A percentile compares a stretch with the other conserved stretches of the same genome.
phyloP scores from a whole-genome alignment of 1,284 basidiomycete genomes.

The Tilletiopsis washingtonensis region DNA sequence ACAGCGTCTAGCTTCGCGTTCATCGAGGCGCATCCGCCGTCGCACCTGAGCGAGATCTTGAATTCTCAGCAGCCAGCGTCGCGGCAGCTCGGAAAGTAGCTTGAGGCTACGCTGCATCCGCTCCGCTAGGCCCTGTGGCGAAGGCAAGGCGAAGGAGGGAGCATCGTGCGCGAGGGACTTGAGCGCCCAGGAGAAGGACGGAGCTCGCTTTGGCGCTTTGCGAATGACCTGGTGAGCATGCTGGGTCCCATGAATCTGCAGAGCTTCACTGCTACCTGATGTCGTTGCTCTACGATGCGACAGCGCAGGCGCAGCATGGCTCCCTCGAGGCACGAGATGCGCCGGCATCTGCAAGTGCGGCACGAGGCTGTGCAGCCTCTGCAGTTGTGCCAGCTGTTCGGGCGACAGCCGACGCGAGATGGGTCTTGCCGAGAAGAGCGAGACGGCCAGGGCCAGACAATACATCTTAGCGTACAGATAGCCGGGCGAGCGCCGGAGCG shows the following conservation, averaged over 20 bases:
- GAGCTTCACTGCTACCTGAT: not conserved
- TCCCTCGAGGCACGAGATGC: constrained; percentile 3
- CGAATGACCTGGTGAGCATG: not conserved
- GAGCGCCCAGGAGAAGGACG: not conserved
- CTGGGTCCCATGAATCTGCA: not conserved
- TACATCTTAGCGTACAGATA: constrained; percentile 44
- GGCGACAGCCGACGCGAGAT: constrained; percentile 27
- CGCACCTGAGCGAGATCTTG: constrained; percentile 29
- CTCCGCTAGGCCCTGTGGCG: not conserved
- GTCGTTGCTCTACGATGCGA: constrained; percentile 6
- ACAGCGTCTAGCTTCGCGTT: constrained; percentile 20
- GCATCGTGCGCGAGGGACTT: not conserved
- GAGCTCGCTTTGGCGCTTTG: not conserved
- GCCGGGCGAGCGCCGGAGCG: constrained; percentile 30
- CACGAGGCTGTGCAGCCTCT: constrained; percentile 4
- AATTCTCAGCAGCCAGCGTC: constrained; percentile 25
- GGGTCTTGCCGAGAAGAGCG: constrained; percentile 35
- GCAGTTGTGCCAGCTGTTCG: constrained; percentile 7
- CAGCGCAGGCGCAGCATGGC: not conserved
- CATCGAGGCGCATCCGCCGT: constrained; percentile 15
- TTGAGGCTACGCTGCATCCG: not conserved
- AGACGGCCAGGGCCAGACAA: constrained; percentile 34
- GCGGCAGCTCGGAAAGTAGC: constrained; percentile 5
- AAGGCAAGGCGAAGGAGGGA: not conserved
- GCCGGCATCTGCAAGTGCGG: not conserved